Base-by-base conservation (phyloP, 176 grass and related monocot genomes). In the Aegilops longissima region DNA sequence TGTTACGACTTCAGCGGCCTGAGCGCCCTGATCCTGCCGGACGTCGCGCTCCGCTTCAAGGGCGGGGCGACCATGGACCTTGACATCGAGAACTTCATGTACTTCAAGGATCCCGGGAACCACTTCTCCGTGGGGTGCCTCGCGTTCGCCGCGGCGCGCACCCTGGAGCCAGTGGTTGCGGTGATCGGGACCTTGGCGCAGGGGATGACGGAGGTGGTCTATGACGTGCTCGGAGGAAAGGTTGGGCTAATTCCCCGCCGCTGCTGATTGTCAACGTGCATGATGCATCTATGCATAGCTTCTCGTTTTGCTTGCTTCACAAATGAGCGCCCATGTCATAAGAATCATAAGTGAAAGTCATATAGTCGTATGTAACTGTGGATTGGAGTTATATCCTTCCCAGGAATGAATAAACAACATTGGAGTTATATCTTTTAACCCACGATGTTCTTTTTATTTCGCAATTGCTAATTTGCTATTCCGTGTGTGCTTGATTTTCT, bases 1-100 rank as follows among this genome's bases (percentile, higher is more conserved):
- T 88, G 86, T 62, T 88, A 83, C 73, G 45, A 88, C 73, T 78
- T 88, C 80, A 83, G 63, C 7, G 63, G 36, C 63, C 17, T 35
- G 30, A 35, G 23, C 0, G 1, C 5, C 3, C 13, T 36, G 73
- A 0, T 8, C 8, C 25, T 61, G 73, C 86, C 80, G 2, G 6
- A 3, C 18, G 30, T 83, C 8, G 70, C 51, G 25, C 80, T 88
- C 18, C 33, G 24, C 49, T 77, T 88, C 20, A 27, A 10, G 23
- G 86, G 86, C 17, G 86, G 64, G 0, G 86, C 51, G 8, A 59
- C 21, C 12, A 1, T 83, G 20, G 63, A 70, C 0, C 63, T 83
- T 1, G 1, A 2, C 25, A 58, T 69, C 24, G 18, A 23, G 0
- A n/a, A 78, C 13, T 78, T 83, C 24, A 61, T 83, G 73, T 83